Conservation (phyloP, 352 stramenopile species). For the Pseudoperonospora humuli region DNA sequence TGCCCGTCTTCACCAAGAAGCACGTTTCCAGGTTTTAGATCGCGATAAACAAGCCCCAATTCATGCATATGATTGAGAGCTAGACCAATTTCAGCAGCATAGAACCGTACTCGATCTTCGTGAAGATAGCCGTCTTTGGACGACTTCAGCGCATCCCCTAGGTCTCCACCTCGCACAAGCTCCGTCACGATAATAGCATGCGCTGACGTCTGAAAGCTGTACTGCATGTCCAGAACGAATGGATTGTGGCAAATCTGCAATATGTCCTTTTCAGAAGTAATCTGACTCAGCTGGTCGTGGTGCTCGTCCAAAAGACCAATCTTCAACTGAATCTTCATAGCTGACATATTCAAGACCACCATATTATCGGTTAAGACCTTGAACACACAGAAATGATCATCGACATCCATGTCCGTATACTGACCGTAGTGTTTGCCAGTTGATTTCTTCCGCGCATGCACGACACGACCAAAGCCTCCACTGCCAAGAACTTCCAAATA, state of each 20-base stretch:
- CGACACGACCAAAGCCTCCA: too few species aligned
- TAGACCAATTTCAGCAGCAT: slow-evolving; percentile 79
- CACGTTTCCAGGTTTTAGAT: slow-evolving; percentile 88
- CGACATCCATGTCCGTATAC: too few species aligned
- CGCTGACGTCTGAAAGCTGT: slow-evolving; percentile 84
- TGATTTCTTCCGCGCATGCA: too few species aligned
- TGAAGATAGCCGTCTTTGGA: slow-evolving; percentile 65
- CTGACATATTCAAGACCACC: too few species aligned
- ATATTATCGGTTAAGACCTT: too few species aligned
- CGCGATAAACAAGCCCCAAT: slow-evolving; percentile 79
- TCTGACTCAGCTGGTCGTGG: slow-evolving; percentile 71
- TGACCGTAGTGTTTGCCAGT: too few species aligned
- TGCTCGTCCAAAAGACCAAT: slow-evolving; percentile 80
- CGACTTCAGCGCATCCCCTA: slow-evolving; percentile 66
- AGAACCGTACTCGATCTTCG: slow-evolving; percentile 71
- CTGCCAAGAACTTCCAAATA: too few species aligned
- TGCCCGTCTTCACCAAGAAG: slow-evolving; percentile 84
- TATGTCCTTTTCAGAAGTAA: too few species aligned
- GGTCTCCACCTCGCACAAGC: slow-evolving; percentile 71
- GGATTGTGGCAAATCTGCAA: slow-evolving; percentile 83
- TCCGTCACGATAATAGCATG: too few species aligned
- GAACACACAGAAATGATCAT: too few species aligned
- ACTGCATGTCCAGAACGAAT: slow-evolving; percentile 87
- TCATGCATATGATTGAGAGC: slow-evolving; percentile 86
- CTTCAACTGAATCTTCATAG: slow-evolving; percentile 89